Percentiles rank a stretch among this genome's conserved stretches.
phyloP scores from a whole-genome alignment of 257 asterid species.

The Nicotiana obtusifolia region DNA sequence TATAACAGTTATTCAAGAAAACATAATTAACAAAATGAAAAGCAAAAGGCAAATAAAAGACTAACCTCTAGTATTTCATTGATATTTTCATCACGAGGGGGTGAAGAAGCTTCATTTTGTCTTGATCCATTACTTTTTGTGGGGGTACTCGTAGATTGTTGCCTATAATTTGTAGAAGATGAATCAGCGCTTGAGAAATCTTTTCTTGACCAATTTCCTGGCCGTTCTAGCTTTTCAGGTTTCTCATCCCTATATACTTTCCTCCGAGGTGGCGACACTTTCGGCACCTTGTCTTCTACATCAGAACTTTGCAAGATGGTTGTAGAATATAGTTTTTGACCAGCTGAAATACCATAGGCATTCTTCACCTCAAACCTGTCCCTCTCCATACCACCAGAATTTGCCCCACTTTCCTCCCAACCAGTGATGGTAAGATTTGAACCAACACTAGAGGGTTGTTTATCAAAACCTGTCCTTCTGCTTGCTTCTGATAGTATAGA shows the following conservation, averaged over 20 bases:
- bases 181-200: slow-evolving; percentile 41
- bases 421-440: slow-evolving; percentile 40
- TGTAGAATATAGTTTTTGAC: slow-evolving; percentile 9
- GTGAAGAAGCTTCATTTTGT: slow-evolving; percentile 29
- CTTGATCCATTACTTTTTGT: slow-evolving; percentile 34
- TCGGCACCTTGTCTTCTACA: slow-evolving; percentile 64
- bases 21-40: neutral
- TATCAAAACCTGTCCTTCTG: slow-evolving; percentile 54
- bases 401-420: slow-evolving; percentile 46
- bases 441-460: slow-evolving; percentile 39
- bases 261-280: slow-evolving; percentile 77
- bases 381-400: slow-evolving; percentile 39
- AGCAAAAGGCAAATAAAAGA: neutral
- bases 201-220: slow-evolving; percentile 42
- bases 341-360: slow-evolving; percentile 35
- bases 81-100: slow-evolving; percentile 57
- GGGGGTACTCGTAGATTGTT: slow-evolving; percentile 34
- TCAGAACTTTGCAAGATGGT: slow-evolving; percentile 12
- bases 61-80: slow-evolving; percentile 89
- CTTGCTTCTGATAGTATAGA: slow-evolving; percentile 44
- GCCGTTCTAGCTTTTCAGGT: slow-evolving; percentile 59
- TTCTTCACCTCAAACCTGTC: slow-evolving; percentile 48
- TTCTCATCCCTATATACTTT: slow-evolving; percentile 64
- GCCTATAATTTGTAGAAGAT: slow-evolving; percentile 41
- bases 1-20: neutral